Evolutionary conservation across 495 filamentous ascomycete species (phyloP), one percentile per base, ranked within the genome.

Genomic region (Aspergillus nidulans): DNA sequence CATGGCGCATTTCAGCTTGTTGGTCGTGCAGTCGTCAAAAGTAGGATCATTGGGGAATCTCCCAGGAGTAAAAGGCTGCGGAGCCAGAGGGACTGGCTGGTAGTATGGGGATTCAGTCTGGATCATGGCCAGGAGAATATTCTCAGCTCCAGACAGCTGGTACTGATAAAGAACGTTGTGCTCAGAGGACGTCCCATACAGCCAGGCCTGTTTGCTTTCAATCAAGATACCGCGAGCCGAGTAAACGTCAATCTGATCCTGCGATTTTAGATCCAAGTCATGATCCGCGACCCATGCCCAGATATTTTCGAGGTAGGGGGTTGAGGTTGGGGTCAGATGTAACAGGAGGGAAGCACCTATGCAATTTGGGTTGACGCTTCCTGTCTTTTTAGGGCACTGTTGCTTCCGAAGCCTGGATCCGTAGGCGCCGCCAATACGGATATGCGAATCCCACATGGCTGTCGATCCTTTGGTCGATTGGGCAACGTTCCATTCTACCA

Each of bases 401-500:
- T 83, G 73, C 0, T 80, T 79, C 64, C 91, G 87, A 3, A 95
- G 76, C 15, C 82, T 56, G 0, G 91, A 91, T 39, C 90, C 90
- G 4, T 80, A 80, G 18, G 85, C 80, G 4, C 91, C 91, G 24
- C 90, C 83, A 13, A 85, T 72, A 46, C 91, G 88, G 63, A 87
- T 83, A 66, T 95, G 91, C 18, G 88, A 85, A 68, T 95, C 58
- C 44, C 9, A 48, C 15, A 54, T 28, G 6, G 26, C 26, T 15
- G 79, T 77, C 0, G 84, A 81, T 39, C 88, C 90, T 48, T 86
- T 81, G 3, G 67, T 63, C 0, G 73, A 68, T 20, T 81, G 75
- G 10, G 76, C 81, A 3, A 95, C 63, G 67, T 96, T 95, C 89
- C 89, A 96, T 64, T 96, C 79, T 62, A 95, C 76, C 26, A 96